Percentiles rank a stretch among this genome's conserved stretches.
Evolutionary conservation across 2,329 filamentous ascomycete genomes (phyloP).

Genomic region (Trichoderma koningiopsis): DNA sequence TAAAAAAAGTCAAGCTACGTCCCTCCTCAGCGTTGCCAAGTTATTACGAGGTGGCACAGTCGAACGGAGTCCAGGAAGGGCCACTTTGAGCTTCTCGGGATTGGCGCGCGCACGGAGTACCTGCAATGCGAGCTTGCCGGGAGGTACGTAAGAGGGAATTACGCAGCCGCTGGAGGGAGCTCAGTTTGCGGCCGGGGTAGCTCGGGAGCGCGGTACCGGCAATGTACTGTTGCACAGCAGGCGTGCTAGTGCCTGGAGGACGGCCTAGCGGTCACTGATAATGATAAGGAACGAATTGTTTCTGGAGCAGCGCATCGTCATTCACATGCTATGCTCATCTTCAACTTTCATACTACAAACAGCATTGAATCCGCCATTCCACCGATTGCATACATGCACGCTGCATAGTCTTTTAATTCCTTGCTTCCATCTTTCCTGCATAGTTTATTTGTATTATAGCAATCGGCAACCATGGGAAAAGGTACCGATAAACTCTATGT

Average conservation of each 20-base stretch:
- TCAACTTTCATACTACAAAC: background rate
- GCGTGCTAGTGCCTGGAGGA: background rate
- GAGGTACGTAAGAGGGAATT: slow-evolving; percentile 25
- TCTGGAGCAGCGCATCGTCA: background rate
- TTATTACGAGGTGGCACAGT: background rate
- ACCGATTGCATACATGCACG: background rate
- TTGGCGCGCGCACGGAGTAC: slow-evolving; percentile 23
- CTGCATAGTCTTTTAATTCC: background rate
- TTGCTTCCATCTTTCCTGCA: background rate
- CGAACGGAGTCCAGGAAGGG: background rate
- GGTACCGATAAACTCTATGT: slow-evolving; percentile 52
- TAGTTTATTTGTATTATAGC: background rate
- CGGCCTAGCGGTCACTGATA: slow-evolving; percentile 7
- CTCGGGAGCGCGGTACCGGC: background rate
- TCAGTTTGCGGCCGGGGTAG: background rate
- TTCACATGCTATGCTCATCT: background rate
- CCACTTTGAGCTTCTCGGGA: slow-evolving; percentile 13
- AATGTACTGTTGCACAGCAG: background rate
- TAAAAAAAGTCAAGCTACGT: background rate
- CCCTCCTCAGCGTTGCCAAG: background rate
- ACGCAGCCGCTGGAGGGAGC: slow-evolving; percentile 14
- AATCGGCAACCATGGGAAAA: slow-evolving; percentile 41
- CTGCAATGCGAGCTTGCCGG: slow-evolving; percentile 4
- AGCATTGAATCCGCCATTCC: background rate
- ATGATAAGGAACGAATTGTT: slow-evolving; percentile 25